Evolutionary conservation across 768 basidiomycete species (phyloP).

Genomic region (Mycena albidolilacea): DNA sequence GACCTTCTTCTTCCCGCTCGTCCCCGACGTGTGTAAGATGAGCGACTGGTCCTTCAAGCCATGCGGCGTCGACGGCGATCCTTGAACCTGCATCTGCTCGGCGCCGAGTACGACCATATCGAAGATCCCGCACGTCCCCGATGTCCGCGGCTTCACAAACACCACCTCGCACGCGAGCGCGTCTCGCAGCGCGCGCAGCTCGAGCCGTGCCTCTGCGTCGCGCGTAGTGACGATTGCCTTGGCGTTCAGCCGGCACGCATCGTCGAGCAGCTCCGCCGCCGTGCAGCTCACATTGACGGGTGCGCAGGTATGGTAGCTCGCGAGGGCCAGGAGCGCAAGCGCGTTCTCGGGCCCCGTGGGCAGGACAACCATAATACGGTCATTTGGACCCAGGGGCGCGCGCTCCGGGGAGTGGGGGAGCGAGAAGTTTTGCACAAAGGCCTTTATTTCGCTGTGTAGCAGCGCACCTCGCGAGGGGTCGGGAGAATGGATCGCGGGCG

Average conservation of each 20-base stretch:
- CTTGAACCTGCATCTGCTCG: slow-evolving; percentile 27
- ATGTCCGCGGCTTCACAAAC: slow-evolving; percentile 49
- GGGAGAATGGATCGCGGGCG: slow-evolving; percentile 58
- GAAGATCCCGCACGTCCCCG: slow-evolving; percentile 58
- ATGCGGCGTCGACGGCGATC: slow-evolving; percentile 49
- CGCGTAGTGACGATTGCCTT: slow-evolving; percentile 59
- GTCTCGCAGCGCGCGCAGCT: slow-evolving; percentile 49
- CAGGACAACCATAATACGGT: slow-evolving; percentile 61
- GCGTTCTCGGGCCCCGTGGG: slow-evolving; percentile 64
- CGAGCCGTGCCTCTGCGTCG: slow-evolving; percentile 56
- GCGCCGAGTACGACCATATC: slow-evolving; percentile 52
- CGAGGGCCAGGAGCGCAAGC: slow-evolving; percentile 58
- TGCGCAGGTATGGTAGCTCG: slow-evolving; percentile 61
- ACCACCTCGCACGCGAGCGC: slow-evolving; percentile 58
- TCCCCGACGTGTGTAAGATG: slow-evolving; percentile 72
- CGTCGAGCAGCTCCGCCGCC: slow-evolving; percentile 58
- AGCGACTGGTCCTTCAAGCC: slow-evolving; percentile 63
- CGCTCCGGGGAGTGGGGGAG: slow-evolving; percentile 50
- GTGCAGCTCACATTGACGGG: slow-evolving; percentile 65
- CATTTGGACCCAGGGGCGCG: slow-evolving; percentile 54
- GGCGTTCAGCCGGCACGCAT: slow-evolving; percentile 56
- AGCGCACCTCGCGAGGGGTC: slow-evolving; percentile 53
- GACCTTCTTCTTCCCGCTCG: slow-evolving; percentile 70
- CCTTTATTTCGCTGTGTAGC: slow-evolving; percentile 50
- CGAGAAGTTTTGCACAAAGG: slow-evolving; percentile 56